These are phyloP conservation scores for Naganishia cerealis DNA, from an alignment of 1,284 basidiomycete genomes.

Conservation along the genomic window DNA sequence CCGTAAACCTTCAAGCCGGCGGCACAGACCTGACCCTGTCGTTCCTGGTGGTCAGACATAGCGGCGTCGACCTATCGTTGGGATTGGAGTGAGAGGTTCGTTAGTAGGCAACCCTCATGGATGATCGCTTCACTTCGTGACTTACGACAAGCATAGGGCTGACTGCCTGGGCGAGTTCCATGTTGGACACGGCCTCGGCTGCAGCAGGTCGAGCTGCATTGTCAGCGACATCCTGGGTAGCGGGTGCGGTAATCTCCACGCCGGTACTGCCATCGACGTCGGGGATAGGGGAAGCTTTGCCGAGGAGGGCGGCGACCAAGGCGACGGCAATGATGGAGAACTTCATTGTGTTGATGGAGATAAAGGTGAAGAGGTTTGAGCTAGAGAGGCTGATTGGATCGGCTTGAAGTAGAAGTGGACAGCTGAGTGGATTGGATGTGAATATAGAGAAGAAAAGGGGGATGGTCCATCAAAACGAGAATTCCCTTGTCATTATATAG, in stretches of 20 bases:
- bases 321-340: slow-evolving; percentile 67
- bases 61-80: neutral
- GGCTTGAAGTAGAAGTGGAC: neutral
- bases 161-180: neutral
- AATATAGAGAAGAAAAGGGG: neutral
- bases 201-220: no score
- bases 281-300: slow-evolving; percentile 22
- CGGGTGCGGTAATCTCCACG: neutral
- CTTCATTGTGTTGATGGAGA: slow-evolving; percentile 23
- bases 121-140: neutral
- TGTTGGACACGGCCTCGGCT: no score
- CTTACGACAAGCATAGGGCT: slow-evolving; percentile 7
- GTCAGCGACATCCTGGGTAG: no score
- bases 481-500: neutral
- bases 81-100: neutral
- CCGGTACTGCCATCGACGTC: neutral
- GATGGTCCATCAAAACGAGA: neutral
- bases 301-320: slow-evolving; percentile 27
- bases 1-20: slow-evolving; percentile 20
- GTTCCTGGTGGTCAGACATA: neutral
- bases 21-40: neutral
- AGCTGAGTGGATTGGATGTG: neutral
- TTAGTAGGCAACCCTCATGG: neutral
- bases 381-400: neutral
- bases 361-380: neutral